phyloP scores from a whole-genome alignment of 2,329 filamentous ascomycete species.

The Cladosporium austrohemisphaericum region DNA sequence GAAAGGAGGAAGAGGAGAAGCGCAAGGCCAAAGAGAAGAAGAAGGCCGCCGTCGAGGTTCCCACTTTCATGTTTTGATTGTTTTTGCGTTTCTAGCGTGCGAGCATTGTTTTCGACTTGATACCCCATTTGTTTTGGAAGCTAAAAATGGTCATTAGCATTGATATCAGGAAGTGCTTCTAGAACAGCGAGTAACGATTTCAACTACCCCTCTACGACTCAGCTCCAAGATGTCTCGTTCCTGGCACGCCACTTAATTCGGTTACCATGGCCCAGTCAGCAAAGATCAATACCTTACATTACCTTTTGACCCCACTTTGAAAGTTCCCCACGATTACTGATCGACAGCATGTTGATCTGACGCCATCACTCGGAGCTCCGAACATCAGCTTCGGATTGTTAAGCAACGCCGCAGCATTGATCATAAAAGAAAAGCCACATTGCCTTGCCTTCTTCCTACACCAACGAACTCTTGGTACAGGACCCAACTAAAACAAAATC shows the following conservation, averaged over 20 bases:
- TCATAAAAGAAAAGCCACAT: neutral
- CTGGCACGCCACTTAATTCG: too few species aligned
- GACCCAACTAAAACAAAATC: neutral
- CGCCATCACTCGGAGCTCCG: conserved; percentile 3
- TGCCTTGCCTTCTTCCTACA: too few species aligned
- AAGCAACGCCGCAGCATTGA: too few species aligned
- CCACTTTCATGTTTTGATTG: conserved; percentile 43
- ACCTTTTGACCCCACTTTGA: neutral
- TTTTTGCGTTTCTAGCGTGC: neutral
- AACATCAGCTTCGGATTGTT: neutral
- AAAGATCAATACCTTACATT: too few species aligned
- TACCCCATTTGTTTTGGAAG: conserved; percentile 4
- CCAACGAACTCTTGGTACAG: neutral
- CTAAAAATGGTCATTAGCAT: too few species aligned
- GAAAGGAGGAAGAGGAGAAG: conserved; percentile 24
- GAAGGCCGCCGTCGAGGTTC: conserved; percentile 34
- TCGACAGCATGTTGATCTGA: neutral
- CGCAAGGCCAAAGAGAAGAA: conserved; percentile 21
- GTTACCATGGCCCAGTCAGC: too few species aligned
- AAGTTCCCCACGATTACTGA: conserved; percentile 2
- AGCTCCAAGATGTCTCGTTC: too few species aligned
- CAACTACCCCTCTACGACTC: too few species aligned
- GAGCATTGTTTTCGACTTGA: neutral
- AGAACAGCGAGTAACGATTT: too few species aligned
- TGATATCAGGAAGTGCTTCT: too few species aligned